Evolutionary conservation across 176 grass and related monocot genomes (phyloP), one percentile per base, ranked within the genome.

Genomic region (Tuctoria greenei): DNA sequence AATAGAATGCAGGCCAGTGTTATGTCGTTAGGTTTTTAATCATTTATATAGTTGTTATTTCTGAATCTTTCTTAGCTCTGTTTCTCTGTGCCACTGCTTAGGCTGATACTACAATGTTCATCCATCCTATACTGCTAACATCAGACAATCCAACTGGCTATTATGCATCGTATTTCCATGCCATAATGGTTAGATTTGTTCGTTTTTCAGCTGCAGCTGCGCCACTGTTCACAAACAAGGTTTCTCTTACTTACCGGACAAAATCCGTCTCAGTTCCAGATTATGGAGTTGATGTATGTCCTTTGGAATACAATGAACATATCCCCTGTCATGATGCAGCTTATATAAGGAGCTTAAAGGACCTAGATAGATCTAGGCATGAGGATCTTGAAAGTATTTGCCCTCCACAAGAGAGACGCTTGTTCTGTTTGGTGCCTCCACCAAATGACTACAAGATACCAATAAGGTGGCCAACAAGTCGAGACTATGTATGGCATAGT

Each of bases 371-470:
- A 64, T 84, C 85, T 74, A 93, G 67, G 61, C 81, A 90, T 17
- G 95, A 90, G 76, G 87, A 95, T 46, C 89, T 95, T 74, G 89
- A 99, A 79, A 80, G 62, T 47, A 93, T 92, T 66, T 99, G 95
- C 43, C 89, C 91, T 25, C 77, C 85, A 43, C 64, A 25, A 42
- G 85, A 84, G 62, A 82, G 84, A 62, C 75, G 54, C 15, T 72
- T 98, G 38, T 98, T 98, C 71, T 98, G 95, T 89, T 75, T 94
- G 66, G 82, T 94, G 37, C 86, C 95, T 8, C 95, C 95, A 23
- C 91, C 95, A 57, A 84, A 62, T 43, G 89, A 98, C 58, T 98
- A 93, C 79, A 98, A 98, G 79, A 83, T 90, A 83, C 95, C 91
- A 1, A 80, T 98, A 87, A 85, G 81, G 73, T 95, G 95, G 95